These are phyloP conservation scores for Dittrichia graveolens DNA, from an alignment of 129 eudicot species.

Conservation along the genomic window DNA sequence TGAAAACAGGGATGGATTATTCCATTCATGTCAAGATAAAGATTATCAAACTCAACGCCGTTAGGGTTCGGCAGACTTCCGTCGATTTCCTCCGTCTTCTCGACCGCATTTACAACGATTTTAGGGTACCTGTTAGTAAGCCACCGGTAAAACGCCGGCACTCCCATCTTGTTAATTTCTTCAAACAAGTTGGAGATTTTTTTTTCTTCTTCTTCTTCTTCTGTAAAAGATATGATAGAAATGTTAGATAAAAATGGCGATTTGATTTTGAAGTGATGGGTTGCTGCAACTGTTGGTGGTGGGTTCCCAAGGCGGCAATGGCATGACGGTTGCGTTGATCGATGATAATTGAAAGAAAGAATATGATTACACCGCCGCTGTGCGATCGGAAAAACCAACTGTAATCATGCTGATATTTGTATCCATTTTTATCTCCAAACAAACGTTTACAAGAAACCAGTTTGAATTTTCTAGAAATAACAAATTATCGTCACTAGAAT, in stretches of 20 bases:
- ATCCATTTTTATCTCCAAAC: no score
- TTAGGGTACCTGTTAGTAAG: conserved; percentile 45
- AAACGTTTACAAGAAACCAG: no score
- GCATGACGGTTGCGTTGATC: no score
- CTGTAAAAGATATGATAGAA: background rate
- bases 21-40: conserved; percentile 70
- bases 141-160: conserved; percentile 63
- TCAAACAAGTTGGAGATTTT: no score
- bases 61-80: conserved; percentile 38
- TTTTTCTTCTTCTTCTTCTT: background rate
- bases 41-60: conserved; percentile 54
- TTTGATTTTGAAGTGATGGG: background rate
- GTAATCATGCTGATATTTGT: no score
- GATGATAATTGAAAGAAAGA: no score
- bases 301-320: background rate
- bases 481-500: no score
- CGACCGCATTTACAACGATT: conserved; percentile 35
- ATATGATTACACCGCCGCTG: no score
- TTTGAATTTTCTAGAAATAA: no score
- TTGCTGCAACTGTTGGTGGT: background rate
- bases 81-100: conserved; percentile 26
- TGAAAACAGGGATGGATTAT: conserved; percentile 80
- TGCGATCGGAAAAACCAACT: no score
- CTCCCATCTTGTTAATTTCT: conserved; percentile 43
- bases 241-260: background rate